A percentile compares a stretch with the other conserved stretches of the same genome.
Conservation (phyloP, 352 stramenopile genomes). For the Phytophthora melonis region DNA sequence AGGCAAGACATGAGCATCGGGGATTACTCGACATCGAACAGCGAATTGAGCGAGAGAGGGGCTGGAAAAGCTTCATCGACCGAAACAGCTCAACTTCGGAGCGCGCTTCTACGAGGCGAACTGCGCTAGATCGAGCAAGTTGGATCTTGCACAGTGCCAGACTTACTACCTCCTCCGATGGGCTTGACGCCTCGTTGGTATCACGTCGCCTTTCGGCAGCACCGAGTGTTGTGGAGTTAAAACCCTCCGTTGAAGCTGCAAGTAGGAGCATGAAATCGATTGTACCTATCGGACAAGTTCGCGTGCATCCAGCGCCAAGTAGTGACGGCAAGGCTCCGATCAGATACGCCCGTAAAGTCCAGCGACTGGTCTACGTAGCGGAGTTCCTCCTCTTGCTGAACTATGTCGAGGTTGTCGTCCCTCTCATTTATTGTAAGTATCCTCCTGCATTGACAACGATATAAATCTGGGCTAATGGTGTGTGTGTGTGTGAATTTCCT, state of each 20-base stretch:
- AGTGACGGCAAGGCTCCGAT: background rate
- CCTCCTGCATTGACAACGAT: background rate
- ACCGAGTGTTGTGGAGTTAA: background rate
- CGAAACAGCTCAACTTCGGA: no score
- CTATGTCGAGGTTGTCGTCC: slow-evolving; percentile 26
- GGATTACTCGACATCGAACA: background rate
- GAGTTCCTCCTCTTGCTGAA: slow-evolving; percentile 20
- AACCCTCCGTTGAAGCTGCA: background rate
- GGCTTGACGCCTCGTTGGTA: background rate
- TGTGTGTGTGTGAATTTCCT: background rate
- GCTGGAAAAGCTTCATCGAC: background rate
- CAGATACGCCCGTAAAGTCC: background rate
- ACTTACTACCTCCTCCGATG: no score
- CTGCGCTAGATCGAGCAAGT: no score
- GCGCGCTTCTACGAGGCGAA: no score
- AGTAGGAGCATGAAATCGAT: background rate
- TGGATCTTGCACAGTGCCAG: no score
- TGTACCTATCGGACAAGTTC: background rate
- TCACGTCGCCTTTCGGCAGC: background rate
- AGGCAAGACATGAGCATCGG: background rate
- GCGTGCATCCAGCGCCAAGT: background rate
- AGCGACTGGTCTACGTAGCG: slow-evolving; percentile 14
- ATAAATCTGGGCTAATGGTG: background rate
- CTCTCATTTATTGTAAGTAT: slow-evolving; percentile 23
- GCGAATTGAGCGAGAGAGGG: background rate